phyloP scores from a whole-genome alignment of 2,329 filamentous ascomycete genomes.

The Nannizziopsis barbatae region DNA sequence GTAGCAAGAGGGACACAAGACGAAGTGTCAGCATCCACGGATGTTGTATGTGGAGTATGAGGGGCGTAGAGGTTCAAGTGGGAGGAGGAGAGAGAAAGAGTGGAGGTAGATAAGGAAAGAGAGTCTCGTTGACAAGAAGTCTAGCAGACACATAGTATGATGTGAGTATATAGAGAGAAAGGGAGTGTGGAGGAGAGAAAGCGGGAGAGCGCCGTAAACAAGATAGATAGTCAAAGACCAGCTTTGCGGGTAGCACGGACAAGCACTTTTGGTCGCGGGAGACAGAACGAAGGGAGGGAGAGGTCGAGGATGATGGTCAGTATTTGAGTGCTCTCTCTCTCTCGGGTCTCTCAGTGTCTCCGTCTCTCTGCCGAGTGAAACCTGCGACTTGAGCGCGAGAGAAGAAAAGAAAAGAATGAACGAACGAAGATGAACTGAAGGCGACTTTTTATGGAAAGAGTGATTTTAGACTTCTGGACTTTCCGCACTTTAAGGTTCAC shows the following conservation, averaged over 20 bases:
- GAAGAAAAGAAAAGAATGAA: neutral
- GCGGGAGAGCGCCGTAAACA: neutral
- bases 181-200: too few relatives aligned
- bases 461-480: neutral
- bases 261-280: too few relatives aligned
- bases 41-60: neutral
- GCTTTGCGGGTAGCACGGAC: constrained; percentile 3
- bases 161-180: too few relatives aligned
- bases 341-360: too few relatives aligned
- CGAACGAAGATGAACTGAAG: neutral
- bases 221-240: constrained; percentile 7
- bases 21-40: constrained; percentile 1
- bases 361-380: too few relatives aligned
- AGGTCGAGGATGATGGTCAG: neutral
- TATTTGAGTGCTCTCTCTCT: too few relatives aligned
- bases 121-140: neutral
- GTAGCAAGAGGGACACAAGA: neutral
- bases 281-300: too few relatives aligned
- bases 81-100: neutral
- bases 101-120: neutral
- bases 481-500: too few relatives aligned
- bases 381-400: constrained; percentile 6
- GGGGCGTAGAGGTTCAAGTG: neutral
- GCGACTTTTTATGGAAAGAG: neutral
- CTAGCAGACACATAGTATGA: constrained; percentile 7